Percentiles rank a stretch among this genome's conserved stretches.
Conservation (phyloP, 2,329 filamentous ascomycete species). For the Neonectria sp. region DNA sequence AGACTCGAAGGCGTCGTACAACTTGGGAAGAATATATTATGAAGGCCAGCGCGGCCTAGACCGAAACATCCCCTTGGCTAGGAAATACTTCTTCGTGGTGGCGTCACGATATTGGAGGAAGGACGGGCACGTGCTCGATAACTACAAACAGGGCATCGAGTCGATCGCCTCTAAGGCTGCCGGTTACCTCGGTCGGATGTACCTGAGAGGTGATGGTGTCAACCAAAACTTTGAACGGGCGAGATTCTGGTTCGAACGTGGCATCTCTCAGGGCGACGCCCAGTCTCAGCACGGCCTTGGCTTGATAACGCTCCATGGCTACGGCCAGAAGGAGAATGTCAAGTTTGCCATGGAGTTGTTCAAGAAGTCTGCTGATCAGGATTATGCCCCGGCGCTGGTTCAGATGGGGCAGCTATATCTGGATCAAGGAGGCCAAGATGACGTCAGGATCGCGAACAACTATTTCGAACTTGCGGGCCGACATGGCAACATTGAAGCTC, state of each 20-base stretch:
- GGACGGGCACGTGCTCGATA: conserved; percentile 81
- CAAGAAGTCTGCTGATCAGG: conserved; percentile 84
- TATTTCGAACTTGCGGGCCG: conserved; percentile 91
- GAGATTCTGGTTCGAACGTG: conserved; percentile 86
- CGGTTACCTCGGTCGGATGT: conserved; percentile 91
- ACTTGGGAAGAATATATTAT: conserved; percentile 88
- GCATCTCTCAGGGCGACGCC: conserved; percentile 81
- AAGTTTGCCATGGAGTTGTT: conserved; percentile 82
- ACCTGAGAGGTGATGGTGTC: conserved; percentile 87
- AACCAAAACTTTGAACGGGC: conserved; percentile 84
- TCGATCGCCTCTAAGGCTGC: conserved; percentile 87
- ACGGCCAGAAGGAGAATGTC: conserved; percentile 79
- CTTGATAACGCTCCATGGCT: conserved; percentile 85
- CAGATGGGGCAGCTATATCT: conserved; percentile 87
- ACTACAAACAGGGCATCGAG: conserved; percentile 79
- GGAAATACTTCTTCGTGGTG: conserved; percentile 85
- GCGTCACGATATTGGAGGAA: conserved; percentile 86
- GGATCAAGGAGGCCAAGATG: conserved; percentile 80
- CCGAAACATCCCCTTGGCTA: conserved; percentile 80
- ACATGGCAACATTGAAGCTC: conserved; percentile 88
- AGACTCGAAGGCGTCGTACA: conserved; percentile 89
- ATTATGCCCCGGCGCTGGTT: conserved; percentile 85
- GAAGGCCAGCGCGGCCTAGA: conserved; percentile 85
- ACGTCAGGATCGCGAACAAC: conserved; percentile 82
- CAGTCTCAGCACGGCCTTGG: conserved; percentile 90